Percentiles rank a stretch among this genome's conserved stretches.
Evolutionary conservation across 495 filamentous ascomycete species (phyloP).

Genomic region (Tuber microsphaerosporum): DNA sequence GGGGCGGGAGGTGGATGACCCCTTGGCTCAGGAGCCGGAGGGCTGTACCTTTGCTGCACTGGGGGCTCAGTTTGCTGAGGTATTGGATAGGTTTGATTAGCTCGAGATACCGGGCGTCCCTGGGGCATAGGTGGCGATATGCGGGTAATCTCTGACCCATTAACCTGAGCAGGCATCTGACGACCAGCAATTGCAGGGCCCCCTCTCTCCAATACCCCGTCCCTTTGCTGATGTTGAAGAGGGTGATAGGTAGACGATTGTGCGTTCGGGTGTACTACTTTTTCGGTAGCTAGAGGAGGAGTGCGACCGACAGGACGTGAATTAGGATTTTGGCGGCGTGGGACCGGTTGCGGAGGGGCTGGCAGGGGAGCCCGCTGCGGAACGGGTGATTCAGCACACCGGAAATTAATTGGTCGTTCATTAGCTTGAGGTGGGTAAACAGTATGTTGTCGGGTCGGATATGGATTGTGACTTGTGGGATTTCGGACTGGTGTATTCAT

Average conservation of each 20-base stretch:
- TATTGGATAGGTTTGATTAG: not conserved
- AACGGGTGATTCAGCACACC: not conserved
- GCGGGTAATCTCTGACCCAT: not conserved
- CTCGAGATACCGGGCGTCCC: not conserved
- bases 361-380: not conserved
- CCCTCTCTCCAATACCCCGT: not conserved
- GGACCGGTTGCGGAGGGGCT: not conserved
- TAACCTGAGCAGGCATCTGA: not conserved
- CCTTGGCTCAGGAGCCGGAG: not conserved
- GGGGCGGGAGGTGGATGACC: not conserved
- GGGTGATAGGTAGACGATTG: not conserved
- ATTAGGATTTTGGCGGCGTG: not conserved
- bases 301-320: not conserved
- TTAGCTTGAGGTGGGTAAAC: not conserved
- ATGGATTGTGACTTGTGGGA: not conserved
- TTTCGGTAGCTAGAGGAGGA: not conserved
- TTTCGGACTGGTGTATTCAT: not conserved
- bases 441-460: not conserved
- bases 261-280: not conserved
- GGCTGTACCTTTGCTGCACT: not conserved
- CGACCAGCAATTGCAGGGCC: not conserved
- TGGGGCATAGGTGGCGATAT: not conserved
- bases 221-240: not conserved
- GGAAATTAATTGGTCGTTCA: not conserved
- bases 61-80: not conserved